Evolutionary conservation across 345 rosid genomes (phyloP).

Genomic region (Acer negundo): DNA sequence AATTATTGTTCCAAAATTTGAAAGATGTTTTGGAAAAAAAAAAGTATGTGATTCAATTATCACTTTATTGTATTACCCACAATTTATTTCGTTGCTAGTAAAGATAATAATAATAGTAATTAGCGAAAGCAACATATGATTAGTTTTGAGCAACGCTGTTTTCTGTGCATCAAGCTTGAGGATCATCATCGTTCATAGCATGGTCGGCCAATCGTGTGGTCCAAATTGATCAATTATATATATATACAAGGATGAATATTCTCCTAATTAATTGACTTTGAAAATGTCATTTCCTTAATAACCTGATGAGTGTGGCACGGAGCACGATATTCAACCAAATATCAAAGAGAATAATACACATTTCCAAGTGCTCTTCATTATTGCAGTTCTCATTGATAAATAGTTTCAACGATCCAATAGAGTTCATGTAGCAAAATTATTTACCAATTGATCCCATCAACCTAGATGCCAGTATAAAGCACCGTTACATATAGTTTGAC

Average conservation of each 20-base stretch:
- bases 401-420: not conserved
- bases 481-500: too few species aligned
- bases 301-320: slow-evolving; percentile 7
- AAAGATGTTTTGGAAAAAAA: not conserved
- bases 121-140: not conserved
- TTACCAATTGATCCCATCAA: too few species aligned
- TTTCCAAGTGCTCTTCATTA: slow-evolving; percentile 22
- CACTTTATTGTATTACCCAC: too few species aligned
- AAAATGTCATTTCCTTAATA: slow-evolving; percentile 13
- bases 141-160: not conserved
- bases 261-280: not conserved
- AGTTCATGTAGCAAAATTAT: not conserved
- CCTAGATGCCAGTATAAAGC: too few species aligned
- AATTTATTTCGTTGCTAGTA: not conserved
- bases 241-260: not conserved
- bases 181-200: slow-evolving; percentile 7
- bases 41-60: not conserved
- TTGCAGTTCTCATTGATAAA: slow-evolving; percentile 11
- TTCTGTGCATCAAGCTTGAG: slow-evolving; percentile 17
- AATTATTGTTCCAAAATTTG: too few species aligned
- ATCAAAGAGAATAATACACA: not conserved
- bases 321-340: not conserved
- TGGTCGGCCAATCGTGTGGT: slow-evolving; percentile 28
- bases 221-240: slow-evolving; percentile 23
- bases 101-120: too few species aligned